Percentiles rank a stretch among this genome's conserved stretches.
These are phyloP conservation scores for Pouteria campechiana DNA, from an alignment of 179 eudicot genomes.

Conservation along the genomic window DNA sequence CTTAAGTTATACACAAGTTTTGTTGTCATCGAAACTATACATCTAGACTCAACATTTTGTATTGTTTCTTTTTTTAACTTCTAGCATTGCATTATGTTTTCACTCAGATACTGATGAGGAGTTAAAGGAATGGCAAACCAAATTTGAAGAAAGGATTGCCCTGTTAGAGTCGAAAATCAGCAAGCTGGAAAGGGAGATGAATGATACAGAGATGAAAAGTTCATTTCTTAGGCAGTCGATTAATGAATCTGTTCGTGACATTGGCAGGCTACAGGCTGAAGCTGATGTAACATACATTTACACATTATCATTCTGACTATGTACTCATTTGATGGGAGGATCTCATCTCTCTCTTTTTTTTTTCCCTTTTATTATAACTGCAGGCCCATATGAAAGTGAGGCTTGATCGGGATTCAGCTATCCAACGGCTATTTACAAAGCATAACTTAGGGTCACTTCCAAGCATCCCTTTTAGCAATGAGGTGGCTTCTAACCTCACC, in stretches of 20 bases:
- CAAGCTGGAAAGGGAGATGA: constrained; percentile 54
- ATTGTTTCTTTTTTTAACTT: not conserved
- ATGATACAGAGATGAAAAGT: constrained; percentile 35
- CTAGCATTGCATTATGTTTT: constrained; percentile 4
- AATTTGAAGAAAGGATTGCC: constrained; percentile 53
- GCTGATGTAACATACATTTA: constrained; percentile 41
- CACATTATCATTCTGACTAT: constrained; percentile 3
- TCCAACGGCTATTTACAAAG: constrained; percentile 44
- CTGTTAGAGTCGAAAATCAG: constrained; percentile 30
- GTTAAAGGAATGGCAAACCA: constrained; percentile 59
- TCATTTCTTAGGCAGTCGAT: constrained; percentile 14
- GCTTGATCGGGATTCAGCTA: constrained; percentile 61
- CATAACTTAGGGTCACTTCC: constrained; percentile 67
- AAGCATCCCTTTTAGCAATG: constrained; percentile 46
- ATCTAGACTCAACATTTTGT: not conserved
- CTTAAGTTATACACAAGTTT: too few relatives aligned
- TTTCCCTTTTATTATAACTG: constrained; percentile 10
- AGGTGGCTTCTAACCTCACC: constrained; percentile 43
- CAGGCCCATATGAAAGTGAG: constrained; percentile 53
- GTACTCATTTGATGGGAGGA: not conserved
- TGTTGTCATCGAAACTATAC: too few relatives aligned
- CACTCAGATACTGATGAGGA: constrained; percentile 77
- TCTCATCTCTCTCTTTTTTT: not conserved
- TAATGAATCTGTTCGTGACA: constrained; percentile 24
- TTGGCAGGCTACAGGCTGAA: constrained; percentile 70